A percentile compares a stretch with the other conserved stretches of the same genome.
Conservation (phyloP, 2,329 filamentous ascomycete genomes). For the Didymella exigua region DNA sequence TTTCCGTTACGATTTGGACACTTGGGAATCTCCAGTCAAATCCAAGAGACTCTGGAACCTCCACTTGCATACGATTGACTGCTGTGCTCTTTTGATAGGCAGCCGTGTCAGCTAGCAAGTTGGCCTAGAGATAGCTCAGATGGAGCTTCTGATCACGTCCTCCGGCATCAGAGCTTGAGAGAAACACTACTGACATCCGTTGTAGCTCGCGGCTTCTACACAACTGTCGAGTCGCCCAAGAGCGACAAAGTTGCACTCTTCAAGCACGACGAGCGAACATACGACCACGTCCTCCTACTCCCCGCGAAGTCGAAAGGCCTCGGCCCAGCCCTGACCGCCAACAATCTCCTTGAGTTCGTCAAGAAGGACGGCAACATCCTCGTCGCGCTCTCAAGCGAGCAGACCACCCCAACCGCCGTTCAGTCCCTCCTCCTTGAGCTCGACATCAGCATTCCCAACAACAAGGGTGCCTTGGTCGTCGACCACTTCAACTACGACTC, state of each 20-base stretch:
- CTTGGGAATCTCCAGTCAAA: background rate
- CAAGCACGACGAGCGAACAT: conserved; percentile 82
- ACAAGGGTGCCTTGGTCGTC: conserved; percentile 83
- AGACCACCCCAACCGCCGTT: conserved; percentile 72
- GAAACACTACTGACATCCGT: background rate
- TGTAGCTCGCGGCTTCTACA: conserved; percentile 78
- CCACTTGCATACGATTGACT: background rate
- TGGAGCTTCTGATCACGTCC: background rate
- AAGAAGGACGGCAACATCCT: conserved; percentile 92
- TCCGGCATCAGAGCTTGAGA: background rate
- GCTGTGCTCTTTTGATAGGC: background rate
- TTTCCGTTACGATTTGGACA: background rate
- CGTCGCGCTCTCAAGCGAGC: conserved; percentile 76
- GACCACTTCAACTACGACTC: conserved; percentile 96
- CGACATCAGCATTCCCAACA: conserved; percentile 84
- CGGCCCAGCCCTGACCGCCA: conserved; percentile 85
- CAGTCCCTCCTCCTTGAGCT: conserved; percentile 82
- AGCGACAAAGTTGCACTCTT: conserved; percentile 71
- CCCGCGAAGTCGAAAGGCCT: conserved; percentile 92
- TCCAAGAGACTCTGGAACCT: background rate
- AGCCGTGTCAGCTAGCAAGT: conserved; percentile 20
- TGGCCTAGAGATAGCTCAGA: conserved; percentile 9
- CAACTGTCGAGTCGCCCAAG: conserved; percentile 73
- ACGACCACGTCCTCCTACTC: conserved; percentile 89
- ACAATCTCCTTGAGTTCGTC: conserved; percentile 85